Evolutionary conservation across 2,329 filamentous ascomycete genomes (phyloP).

Genomic region (Trichoderma koningiopsis): DNA sequence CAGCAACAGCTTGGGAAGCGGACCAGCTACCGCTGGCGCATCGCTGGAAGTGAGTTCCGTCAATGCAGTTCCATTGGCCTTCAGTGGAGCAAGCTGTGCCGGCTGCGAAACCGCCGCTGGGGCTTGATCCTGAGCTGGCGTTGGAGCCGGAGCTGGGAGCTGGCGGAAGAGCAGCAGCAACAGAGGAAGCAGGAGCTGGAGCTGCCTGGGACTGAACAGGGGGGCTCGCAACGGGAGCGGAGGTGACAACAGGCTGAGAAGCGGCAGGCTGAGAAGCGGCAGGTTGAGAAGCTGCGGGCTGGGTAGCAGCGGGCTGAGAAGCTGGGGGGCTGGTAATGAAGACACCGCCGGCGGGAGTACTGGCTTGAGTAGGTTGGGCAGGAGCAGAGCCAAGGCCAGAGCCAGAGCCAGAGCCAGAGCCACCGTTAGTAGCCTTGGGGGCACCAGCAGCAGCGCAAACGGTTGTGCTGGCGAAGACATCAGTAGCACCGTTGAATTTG

Average conservation of each 20-base stretch:
- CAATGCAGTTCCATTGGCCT: constrained; percentile 58
- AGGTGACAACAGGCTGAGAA: constrained; percentile 27
- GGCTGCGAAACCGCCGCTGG: constrained; percentile 38
- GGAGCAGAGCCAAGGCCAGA: neutral
- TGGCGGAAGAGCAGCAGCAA: constrained; percentile 30
- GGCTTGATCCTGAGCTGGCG: constrained; percentile 23
- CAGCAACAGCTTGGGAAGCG: constrained; percentile 43
- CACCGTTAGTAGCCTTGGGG: constrained; percentile 12
- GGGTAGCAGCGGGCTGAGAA: constrained; percentile 17
- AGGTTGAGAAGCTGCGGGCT: constrained; percentile 29
- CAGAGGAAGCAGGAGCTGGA: constrained; percentile 25
- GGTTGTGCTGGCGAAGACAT: constrained; percentile 37
- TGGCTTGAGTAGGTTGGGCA: neutral
- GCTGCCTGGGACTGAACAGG: constrained; percentile 8
- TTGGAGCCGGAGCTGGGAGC: constrained; percentile 27
- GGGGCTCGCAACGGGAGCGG: constrained; percentile 23
- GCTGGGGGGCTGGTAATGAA: constrained; percentile 41
- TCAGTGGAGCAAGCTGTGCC: constrained; percentile 52
- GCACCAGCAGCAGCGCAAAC: constrained; percentile 26
- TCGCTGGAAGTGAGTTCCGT: constrained; percentile 54
- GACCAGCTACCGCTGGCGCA: constrained; percentile 58
- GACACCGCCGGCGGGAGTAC: constrained; percentile 41
- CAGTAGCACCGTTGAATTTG: constrained; percentile 44
- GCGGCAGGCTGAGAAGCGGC: constrained; percentile 29
- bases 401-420: neutral